These are phyloP conservation scores for Rhamnella rubrinervis DNA, from an alignment of 331 rosid species.

Conservation along the genomic window DNA sequence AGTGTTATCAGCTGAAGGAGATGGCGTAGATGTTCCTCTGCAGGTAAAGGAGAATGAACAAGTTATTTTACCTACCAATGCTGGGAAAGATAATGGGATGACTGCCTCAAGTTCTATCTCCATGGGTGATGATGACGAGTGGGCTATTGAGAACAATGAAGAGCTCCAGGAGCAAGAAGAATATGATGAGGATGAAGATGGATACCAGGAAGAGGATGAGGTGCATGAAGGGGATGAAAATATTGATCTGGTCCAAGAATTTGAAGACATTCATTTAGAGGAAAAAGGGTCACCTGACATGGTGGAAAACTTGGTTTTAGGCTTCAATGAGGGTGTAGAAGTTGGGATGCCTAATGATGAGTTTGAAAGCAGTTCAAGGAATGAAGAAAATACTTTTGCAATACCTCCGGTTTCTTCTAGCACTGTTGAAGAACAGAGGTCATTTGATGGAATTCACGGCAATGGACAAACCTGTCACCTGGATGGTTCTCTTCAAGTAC, in stretches of 20 bases:
- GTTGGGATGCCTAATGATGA: constrained; percentile 91
- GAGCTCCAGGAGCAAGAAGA: constrained; percentile 92
- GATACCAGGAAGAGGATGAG: constrained; percentile 89
- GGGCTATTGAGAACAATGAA: constrained; percentile 74
- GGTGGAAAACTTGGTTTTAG: constrained; percentile 80
- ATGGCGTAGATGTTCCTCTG: constrained; percentile 34
- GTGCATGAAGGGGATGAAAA: constrained; percentile 75
- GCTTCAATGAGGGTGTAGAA: constrained; percentile 91
- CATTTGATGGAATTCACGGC: constrained; percentile 43
- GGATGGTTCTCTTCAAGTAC: constrained; percentile 44
- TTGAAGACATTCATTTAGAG: constrained; percentile 63
- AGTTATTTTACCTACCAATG: constrained; percentile 27
- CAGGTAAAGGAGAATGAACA: constrained; percentile 50
- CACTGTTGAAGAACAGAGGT: constrained; percentile 41
- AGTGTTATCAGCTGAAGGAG: constrained; percentile 48
- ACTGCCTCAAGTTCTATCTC: constrained; percentile 43
- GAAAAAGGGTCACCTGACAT: constrained; percentile 68
- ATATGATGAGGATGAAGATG: constrained; percentile 93
- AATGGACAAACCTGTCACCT: constrained; percentile 46
- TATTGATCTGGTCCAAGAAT: constrained; percentile 50
- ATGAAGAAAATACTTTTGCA: constrained; percentile 44
- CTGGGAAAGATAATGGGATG: constrained; percentile 46
- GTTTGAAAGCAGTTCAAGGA: constrained; percentile 55
- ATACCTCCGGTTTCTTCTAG: constrained; percentile 39
- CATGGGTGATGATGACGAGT: constrained; percentile 80